Evolutionary conservation across 1,284 basidiomycete species (phyloP).

Genomic region (Abortiporus biennis): DNA sequence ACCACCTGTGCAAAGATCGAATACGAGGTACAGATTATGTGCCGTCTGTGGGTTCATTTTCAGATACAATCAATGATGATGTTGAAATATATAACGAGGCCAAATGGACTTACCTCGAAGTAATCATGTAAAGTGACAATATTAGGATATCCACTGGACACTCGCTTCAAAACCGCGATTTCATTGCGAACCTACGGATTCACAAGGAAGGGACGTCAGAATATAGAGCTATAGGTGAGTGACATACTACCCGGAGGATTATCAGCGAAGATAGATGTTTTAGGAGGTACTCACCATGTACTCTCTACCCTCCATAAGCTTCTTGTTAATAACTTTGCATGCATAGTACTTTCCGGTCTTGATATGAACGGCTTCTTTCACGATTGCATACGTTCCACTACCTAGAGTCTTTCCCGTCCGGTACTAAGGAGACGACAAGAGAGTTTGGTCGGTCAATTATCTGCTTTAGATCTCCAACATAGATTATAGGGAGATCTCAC

Average conservation of each 20-base stretch:
- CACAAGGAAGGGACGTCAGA: constrained; percentile 14
- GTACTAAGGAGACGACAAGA: constrained; percentile 53
- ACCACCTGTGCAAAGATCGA: constrained; percentile 96
- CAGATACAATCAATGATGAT: too few species aligned
- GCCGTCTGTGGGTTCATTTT: too few species aligned
- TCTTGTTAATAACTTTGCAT: constrained; percentile 97
- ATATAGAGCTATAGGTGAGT: constrained; percentile 8
- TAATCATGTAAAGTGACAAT: constrained; percentile 94
- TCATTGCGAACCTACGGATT: constrained; percentile 86
- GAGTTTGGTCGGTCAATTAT: neutral
- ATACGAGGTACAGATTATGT: constrained; percentile 93
- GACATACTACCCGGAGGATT: too few species aligned
- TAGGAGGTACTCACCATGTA: constrained; percentile 60
- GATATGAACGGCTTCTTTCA: constrained; percentile 95
- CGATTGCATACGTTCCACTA: constrained; percentile 88
- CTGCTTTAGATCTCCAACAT: neutral
- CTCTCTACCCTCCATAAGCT: constrained; percentile 92
- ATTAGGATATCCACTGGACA: constrained; percentile 88
- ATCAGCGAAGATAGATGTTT: constrained; percentile 1
- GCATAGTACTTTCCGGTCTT: constrained; percentile 82
- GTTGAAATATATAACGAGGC: constrained; percentile 3
- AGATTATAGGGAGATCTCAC: constrained; percentile 25
- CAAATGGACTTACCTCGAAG: constrained; percentile 70
- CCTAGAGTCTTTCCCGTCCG: constrained; percentile 91
- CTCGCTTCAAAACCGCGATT: constrained; percentile 91